Evolutionary conservation across 2,329 filamentous ascomycete genomes (phyloP).

Genomic region (Fusarium sp.): DNA sequence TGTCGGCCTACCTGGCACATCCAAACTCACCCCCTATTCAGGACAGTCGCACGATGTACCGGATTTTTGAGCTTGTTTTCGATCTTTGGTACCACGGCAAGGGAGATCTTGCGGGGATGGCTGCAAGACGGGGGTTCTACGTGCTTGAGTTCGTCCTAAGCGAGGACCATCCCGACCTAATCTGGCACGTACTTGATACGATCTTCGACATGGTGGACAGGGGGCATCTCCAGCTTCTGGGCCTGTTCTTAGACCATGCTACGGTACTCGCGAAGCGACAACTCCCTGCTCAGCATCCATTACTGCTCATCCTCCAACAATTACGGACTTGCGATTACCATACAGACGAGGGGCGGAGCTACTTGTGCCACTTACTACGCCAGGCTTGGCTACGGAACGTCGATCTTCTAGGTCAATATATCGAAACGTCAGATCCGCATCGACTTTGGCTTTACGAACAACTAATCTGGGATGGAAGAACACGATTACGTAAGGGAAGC

Average conservation of each 20-base stretch:
- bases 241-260: slow-evolving; percentile 53
- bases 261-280: slow-evolving; percentile 47
- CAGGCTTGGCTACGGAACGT: slow-evolving; percentile 56
- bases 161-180: slow-evolving; percentile 54
- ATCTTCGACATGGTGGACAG: slow-evolving; percentile 55
- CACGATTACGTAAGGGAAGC: slow-evolving; percentile 51
- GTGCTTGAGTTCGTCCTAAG: slow-evolving; percentile 54
- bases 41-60: slow-evolving; percentile 57
- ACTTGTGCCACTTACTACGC: slow-evolving; percentile 51
- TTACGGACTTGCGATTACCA: slow-evolving; percentile 50
- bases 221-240: slow-evolving; percentile 52
- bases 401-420: slow-evolving; percentile 50
- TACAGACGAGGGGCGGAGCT: slow-evolving; percentile 49
- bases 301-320: slow-evolving; percentile 51
- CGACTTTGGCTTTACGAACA: slow-evolving; percentile 56
- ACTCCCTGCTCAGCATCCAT: slow-evolving; percentile 51
- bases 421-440: slow-evolving; percentile 48
- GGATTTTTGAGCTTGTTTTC: slow-evolving; percentile 55
- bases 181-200: slow-evolving; percentile 56
- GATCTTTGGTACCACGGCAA: slow-evolving; percentile 54
- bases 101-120: slow-evolving; percentile 53
- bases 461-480: slow-evolving; percentile 55
- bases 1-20: slow-evolving; percentile 53
- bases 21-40: slow-evolving; percentile 54
- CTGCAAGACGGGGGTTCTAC: slow-evolving; percentile 53